phyloP scores from a whole-genome alignment of 805 yeast species.

The Zygoascus flipseniorum region DNA sequence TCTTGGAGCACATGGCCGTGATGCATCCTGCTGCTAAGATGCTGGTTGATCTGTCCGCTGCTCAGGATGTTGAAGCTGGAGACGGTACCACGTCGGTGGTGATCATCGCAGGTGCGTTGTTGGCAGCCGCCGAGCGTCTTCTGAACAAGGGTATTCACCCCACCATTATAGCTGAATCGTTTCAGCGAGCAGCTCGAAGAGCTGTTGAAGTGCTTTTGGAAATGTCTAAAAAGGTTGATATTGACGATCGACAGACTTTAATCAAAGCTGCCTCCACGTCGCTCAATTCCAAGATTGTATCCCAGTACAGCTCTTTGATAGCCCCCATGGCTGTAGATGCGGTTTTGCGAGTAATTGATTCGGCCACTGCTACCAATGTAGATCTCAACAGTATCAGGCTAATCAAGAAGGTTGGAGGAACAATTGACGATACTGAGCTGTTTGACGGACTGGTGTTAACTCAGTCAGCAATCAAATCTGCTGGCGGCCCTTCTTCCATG shows the following conservation, averaged over 20 bases:
- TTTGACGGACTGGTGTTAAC: conserved; percentile 85
- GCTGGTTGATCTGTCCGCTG: conserved; percentile 95
- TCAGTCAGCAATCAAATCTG: conserved; percentile 78
- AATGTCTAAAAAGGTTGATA: conserved; percentile 76
- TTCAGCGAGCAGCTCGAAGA: conserved; percentile 79
- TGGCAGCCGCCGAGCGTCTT: conserved; percentile 91
- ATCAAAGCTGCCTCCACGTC: conserved; percentile 93
- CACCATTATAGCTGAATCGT: conserved; percentile 85
- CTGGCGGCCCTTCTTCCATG: conserved; percentile 91
- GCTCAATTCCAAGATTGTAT: conserved; percentile 86
- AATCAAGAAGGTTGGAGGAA: conserved; percentile 92
- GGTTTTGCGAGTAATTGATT: conserved; percentile 67
- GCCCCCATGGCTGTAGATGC: conserved; percentile 95
- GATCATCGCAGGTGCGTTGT: conserved; percentile 84
- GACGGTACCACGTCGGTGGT: conserved; percentile 99
- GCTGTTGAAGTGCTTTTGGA: conserved; percentile 74
- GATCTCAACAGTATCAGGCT: conserved; percentile 84
- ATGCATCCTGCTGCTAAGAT: conserved; percentile 97
- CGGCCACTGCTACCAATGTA: conserved; percentile 54
- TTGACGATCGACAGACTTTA: conserved; percentile 72
- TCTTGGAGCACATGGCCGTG: conserved; percentile 94
- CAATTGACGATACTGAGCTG: conserved; percentile 92
- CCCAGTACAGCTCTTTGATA: conserved; percentile 77
- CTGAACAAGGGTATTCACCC: conserved; percentile 90
- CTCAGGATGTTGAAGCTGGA: conserved; percentile 99